Base-by-base conservation (phyloP, 2,329 filamentous ascomycete species). In the Exophiala calicioides region DNA sequence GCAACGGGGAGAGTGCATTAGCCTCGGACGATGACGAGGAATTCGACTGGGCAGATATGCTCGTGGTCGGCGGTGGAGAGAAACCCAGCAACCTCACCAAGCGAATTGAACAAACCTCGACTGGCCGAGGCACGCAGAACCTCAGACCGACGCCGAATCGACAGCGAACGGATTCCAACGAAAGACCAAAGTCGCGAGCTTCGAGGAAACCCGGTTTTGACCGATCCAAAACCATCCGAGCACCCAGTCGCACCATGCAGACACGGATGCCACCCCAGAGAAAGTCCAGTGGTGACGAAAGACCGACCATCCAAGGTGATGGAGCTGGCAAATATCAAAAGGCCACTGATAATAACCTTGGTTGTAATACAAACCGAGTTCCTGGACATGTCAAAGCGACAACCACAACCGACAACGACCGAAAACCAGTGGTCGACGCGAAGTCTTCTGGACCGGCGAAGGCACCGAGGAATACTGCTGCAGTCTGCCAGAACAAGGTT, bases 1-100 rank as follows among this genome's bases (percentile, higher is more conserved):
- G 37, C 19, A 39, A 49, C 19, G 18, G 26, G 5, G 53, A 54
- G 18, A 50, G 36, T 31, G 56, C 56, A 10, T 32, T 57, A 3
- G 52, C 48, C 8, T 58, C 54, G 9, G 50, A 52, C 30, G 46
- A 47, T 8, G 50, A 55, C n/a, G 48, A 48, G 15, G 53, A 53
- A 32, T 39, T 51, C 8, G 40, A 42, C 13, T 56, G 53, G 53
- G 23, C 36, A 26, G 56, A 56, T 34, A 44, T 51, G 39, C 20
- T 46, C 21, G 47, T 49, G 27, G 36, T 45, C 13, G 45, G 33
- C n/a, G 45, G 45, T 32, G 39, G 21, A 19, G 24, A 12, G 10
- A 33, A 36, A 23, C n/a, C 16, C 24, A 37, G 40, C 37, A 50
- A 52, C 23, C 36, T 43, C n/a, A 42, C 50, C 15, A 34, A 38